phyloP scores from a whole-genome alignment of 371 early-diverging fungal species.

The Mortierella sp. region DNA sequence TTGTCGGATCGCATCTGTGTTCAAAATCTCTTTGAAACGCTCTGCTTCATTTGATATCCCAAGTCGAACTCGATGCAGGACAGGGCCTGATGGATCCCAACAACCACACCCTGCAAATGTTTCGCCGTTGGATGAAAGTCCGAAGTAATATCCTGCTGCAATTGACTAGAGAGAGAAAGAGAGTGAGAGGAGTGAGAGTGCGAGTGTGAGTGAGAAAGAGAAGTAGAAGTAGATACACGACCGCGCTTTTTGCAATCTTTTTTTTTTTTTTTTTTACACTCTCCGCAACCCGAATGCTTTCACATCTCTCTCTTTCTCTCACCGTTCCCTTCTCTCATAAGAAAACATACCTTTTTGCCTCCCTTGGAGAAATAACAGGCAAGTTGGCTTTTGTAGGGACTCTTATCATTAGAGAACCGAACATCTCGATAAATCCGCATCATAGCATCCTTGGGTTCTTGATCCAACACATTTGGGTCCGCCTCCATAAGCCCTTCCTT shows the following conservation, averaged over 20 bases:
- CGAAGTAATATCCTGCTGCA: slow-evolving; percentile 62
- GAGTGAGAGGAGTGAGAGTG: no score
- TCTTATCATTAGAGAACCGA: slow-evolving; percentile 66
- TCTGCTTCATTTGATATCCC: slow-evolving; percentile 57
- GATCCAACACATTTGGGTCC: slow-evolving; percentile 58
- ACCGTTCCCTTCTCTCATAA: no score
- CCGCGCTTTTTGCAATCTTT: no score
- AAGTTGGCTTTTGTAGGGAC: slow-evolving; percentile 63
- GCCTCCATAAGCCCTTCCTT: slow-evolving; percentile 56
- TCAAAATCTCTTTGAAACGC: slow-evolving; percentile 57
- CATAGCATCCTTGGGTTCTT: slow-evolving; percentile 61
- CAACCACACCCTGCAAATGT: slow-evolving; percentile 58
- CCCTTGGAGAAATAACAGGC: slow-evolving; percentile 60
- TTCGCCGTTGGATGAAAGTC: slow-evolving; percentile 54
- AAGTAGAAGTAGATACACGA: no score
- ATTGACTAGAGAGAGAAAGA: slow-evolving; percentile 34
- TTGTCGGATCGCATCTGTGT: slow-evolving; percentile 56
- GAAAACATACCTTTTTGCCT: slow-evolving; percentile 60
- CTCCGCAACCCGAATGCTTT: no score
- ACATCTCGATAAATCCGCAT: slow-evolving; percentile 66
- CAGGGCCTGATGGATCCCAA: slow-evolving; percentile 57
- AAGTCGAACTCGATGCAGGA: slow-evolving; percentile 53
- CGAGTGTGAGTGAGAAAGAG: no score
- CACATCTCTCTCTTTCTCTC: no score
- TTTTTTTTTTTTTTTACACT: no score